These are phyloP conservation scores for Trichoderma sp. DNA, from an alignment of 2,329 filamentous ascomycete genomes.

Conservation along the genomic window DNA sequence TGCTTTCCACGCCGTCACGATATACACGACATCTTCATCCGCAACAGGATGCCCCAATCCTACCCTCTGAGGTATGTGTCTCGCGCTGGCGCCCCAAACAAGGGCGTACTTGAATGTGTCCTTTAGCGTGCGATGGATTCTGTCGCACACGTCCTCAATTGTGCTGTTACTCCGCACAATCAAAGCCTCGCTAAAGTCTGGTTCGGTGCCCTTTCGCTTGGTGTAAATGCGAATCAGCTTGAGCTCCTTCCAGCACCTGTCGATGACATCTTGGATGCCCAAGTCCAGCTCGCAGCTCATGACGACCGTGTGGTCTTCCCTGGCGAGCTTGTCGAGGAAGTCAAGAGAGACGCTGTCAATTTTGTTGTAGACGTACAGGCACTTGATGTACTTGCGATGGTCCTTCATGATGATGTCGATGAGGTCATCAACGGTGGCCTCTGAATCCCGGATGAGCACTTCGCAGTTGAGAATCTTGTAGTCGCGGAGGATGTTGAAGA, in stretches of 20 bases:
- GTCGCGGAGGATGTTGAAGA: slow-evolving; percentile 95
- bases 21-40: slow-evolving; percentile 69
- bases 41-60: slow-evolving; percentile 79
- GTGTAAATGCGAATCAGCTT: slow-evolving; percentile 91
- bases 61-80: slow-evolving; percentile 91
- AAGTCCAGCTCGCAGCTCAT: slow-evolving; percentile 98
- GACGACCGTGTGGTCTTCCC: slow-evolving; percentile 90
- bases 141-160: slow-evolving; percentile 96
- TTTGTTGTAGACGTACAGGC: slow-evolving; percentile 99
- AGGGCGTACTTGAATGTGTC: slow-evolving; percentile 99
- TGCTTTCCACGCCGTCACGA: slow-evolving; percentile 65
- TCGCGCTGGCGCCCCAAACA: slow-evolving; percentile 95
- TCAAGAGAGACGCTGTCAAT: slow-evolving; percentile 94
- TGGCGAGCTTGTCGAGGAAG: slow-evolving; percentile 87
- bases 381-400: slow-evolving; percentile 94
- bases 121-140: slow-evolving; percentile 90
- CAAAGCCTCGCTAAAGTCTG: slow-evolving; percentile 85
- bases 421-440: slow-evolving; percentile 94
- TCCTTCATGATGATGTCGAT: slow-evolving; percentile 99
- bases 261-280: slow-evolving; percentile 89
- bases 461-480: slow-evolving; percentile 99
- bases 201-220: slow-evolving; percentile 90
- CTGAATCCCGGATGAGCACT: slow-evolving; percentile 90
- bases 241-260: slow-evolving; percentile 92
- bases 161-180: slow-evolving; percentile 87